phyloP scores from a whole-genome alignment of 495 filamentous ascomycete genomes.

The Trichoderma erinaceum region DNA sequence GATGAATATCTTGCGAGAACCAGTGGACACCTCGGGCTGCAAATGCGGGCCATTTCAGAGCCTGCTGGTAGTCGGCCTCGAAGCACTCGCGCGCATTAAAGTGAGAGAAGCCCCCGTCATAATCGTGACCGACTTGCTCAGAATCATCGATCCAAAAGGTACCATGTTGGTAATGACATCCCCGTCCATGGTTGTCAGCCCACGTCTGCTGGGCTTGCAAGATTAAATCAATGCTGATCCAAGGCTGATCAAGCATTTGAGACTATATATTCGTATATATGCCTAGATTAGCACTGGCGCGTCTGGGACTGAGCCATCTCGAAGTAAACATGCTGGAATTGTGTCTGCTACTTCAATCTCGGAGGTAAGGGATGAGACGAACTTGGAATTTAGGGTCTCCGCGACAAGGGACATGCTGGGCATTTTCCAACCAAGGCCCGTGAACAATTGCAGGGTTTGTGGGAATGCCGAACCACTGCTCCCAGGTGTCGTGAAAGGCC shows the following conservation, averaged over 20 bases:
- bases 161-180: background rate
- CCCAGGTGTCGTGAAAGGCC: slow-evolving; percentile 17
- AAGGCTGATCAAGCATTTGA: slow-evolving; percentile 10
- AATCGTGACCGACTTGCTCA: background rate
- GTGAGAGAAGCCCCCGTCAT: slow-evolving; percentile 3
- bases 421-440: background rate
- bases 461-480: slow-evolving; percentile 15
- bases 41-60: slow-evolving; percentile 10
- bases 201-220: slow-evolving; percentile 16
- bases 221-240: slow-evolving; percentile 14
- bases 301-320: background rate
- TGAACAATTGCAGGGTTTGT: background rate
- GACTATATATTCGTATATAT: background rate
- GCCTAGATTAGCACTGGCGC: background rate
- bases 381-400: slow-evolving; percentile 13
- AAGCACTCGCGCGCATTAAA: slow-evolving; percentile 15
- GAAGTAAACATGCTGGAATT: background rate
- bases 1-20: slow-evolving; percentile 13
- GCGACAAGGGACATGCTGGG: background rate
- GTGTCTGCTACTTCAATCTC: background rate
- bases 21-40: background rate
- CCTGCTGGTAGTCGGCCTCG: slow-evolving; percentile 12
- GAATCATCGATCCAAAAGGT: slow-evolving; percentile 7
- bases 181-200: background rate
- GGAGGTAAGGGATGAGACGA: background rate